Evolutionary conservation across 805 yeast species (phyloP).

Genomic region (Lipomyces lipofer): DNA sequence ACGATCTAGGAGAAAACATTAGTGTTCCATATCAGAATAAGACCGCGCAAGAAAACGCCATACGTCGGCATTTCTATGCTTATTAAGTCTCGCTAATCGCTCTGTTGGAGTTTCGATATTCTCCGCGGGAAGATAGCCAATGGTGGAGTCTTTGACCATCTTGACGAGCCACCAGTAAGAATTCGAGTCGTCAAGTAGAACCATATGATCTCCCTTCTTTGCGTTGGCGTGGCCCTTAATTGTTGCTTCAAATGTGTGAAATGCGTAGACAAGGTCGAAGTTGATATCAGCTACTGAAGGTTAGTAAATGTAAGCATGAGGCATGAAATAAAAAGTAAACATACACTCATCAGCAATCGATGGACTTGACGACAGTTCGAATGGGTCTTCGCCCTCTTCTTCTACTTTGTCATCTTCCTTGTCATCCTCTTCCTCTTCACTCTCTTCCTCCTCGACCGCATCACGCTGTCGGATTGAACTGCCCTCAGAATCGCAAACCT

Average conservation of each 20-base stretch:
- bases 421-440: slow-evolving; percentile 45
- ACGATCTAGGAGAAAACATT: neutral
- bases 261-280: slow-evolving; percentile 80
- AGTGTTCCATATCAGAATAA: neutral
- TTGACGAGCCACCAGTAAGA: slow-evolving; percentile 95
- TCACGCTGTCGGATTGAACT: slow-evolving; percentile 8
- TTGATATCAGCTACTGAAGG: slow-evolving; percentile 57
- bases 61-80: slow-evolving; percentile 82
- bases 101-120: slow-evolving; percentile 89
- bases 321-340: slow-evolving; percentile 34
- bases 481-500: neutral
- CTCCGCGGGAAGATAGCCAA: slow-evolving; percentile 98
- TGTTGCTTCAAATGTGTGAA: slow-evolving; percentile 86
- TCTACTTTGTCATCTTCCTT: slow-evolving; percentile 42
- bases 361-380: slow-evolving; percentile 64
- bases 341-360: slow-evolving; percentile 47
- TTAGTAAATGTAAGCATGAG: neutral
- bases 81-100: slow-evolving; percentile 84
- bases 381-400: slow-evolving; percentile 36
- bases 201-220: slow-evolving; percentile 76
- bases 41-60: neutral
- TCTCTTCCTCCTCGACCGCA: slow-evolving; percentile 38
- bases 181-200: slow-evolving; percentile 81
- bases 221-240: slow-evolving; percentile 89
- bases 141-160: slow-evolving; percentile 56